These are phyloP conservation scores for Gynostemma pentaphyllum DNA, from an alignment of 306 rosid genomes.

Conservation along the genomic window DNA sequence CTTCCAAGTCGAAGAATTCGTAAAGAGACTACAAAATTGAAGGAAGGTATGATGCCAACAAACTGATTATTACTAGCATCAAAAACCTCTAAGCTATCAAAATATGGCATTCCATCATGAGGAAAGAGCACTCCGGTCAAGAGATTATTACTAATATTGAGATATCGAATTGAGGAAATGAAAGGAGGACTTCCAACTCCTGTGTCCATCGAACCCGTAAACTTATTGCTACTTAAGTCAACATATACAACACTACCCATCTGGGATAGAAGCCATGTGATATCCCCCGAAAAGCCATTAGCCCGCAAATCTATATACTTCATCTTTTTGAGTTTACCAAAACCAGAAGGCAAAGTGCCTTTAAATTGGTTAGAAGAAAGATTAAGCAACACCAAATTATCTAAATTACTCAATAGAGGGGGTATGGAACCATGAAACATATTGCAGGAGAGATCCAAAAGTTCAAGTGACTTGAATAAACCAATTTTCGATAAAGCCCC, in stretches of 20 bases:
- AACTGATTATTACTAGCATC: constrained; percentile 65
- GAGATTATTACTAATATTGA: constrained; percentile 55
- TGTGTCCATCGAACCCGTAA: constrained; percentile 58
- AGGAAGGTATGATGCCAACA: constrained; percentile 53
- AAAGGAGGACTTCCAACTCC: constrained; percentile 45
- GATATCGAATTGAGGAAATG: constrained; percentile 39
- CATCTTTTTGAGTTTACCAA: constrained; percentile 41
- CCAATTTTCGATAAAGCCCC: constrained; percentile 37
- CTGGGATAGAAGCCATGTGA: constrained; percentile 34
- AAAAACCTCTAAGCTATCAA: constrained; percentile 68
- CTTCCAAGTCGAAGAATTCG: constrained; percentile 44
- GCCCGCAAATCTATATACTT: constrained; percentile 35
- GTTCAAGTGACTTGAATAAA: constrained; percentile 34
- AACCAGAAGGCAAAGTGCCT: constrained; percentile 35
- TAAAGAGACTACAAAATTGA: constrained; percentile 61
- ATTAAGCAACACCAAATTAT: constrained; percentile 35
- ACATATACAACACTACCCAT: constrained; percentile 49
- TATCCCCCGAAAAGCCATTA: constrained; percentile 59
- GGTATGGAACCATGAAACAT: constrained; percentile 38
- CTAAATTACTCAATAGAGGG: constrained; percentile 22
- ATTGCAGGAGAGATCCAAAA: constrained; percentile 55
- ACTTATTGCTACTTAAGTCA: constrained; percentile 53
- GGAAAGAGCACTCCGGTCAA: constrained; percentile 59
- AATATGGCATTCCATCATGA: constrained; percentile 74
- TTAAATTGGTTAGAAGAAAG: constrained; percentile 58